These are phyloP conservation scores for Boletus rex-veris DNA, from an alignment of 768 basidiomycete species.

Conservation along the genomic window DNA sequence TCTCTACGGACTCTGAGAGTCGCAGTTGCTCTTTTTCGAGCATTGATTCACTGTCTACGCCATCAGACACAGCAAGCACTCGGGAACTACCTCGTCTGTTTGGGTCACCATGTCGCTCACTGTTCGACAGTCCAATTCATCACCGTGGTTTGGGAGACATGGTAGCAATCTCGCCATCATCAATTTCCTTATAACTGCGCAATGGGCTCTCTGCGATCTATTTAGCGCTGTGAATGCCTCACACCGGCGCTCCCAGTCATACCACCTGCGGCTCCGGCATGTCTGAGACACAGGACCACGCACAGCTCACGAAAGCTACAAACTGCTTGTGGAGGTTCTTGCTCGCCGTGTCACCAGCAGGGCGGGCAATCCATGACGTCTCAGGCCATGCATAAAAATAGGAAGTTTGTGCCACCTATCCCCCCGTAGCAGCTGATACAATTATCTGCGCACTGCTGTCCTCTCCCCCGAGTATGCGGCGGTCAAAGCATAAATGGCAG, in stretches of 20 bases:
- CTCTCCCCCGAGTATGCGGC: no score
- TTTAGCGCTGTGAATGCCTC: neutral
- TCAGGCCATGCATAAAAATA: no score
- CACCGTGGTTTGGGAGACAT: neutral
- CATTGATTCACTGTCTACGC: slow-evolving; percentile 1
- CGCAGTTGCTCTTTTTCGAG: slow-evolving; percentile 3
- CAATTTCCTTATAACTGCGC: neutral
- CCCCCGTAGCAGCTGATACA: no score
- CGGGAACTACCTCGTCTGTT: neutral
- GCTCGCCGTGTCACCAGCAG: no score
- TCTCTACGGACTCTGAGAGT: neutral
- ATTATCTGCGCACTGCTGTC: no score
- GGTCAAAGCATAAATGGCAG: no score
- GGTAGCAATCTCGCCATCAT: neutral
- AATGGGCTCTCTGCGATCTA: neutral
- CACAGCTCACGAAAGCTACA: no score
- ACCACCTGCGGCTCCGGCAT: no score
- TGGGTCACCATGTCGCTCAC: neutral
- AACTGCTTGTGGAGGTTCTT: no score
- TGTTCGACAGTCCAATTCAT: neutral
- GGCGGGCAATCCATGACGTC: no score
- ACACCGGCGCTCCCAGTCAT: no score
- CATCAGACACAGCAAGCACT: neutral
- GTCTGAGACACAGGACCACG: neutral
- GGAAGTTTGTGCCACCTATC: no score